Evolutionary conservation across 352 stramenopile genomes (phyloP).

Genomic region (Peronosclerospora sorghi): DNA sequence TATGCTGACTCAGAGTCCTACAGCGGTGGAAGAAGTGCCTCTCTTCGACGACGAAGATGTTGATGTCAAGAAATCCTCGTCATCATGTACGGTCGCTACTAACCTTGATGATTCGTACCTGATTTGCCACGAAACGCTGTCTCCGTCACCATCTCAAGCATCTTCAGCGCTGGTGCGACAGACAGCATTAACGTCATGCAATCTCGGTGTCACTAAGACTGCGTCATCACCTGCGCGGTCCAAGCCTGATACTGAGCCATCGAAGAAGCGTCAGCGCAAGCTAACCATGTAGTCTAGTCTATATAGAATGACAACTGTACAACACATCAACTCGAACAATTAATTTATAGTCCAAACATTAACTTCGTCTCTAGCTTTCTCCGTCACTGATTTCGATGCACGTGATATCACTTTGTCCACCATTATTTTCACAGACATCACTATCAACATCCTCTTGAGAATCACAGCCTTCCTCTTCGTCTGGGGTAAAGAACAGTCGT

Average conservation of each 20-base stretch:
- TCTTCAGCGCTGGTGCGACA: slow-evolving; percentile 7
- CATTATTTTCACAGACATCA: background rate
- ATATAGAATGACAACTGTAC: slow-evolving; percentile 17
- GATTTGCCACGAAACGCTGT: slow-evolving; percentile 24
- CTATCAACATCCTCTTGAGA: background rate
- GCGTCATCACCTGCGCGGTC: slow-evolving; percentile 16
- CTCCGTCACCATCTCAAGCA: slow-evolving; percentile 20
- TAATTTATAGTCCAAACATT: slow-evolving; percentile 22
- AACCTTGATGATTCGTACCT: slow-evolving; percentile 15
- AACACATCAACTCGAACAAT: slow-evolving; percentile 12
- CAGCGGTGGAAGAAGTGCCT: slow-evolving; percentile 17
- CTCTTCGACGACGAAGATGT: slow-evolving; percentile 7
- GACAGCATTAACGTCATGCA: slow-evolving; percentile 10
- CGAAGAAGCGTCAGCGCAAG: slow-evolving; percentile 21
- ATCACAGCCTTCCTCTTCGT: slow-evolving; percentile 6
- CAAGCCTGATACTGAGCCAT: slow-evolving; percentile 12
- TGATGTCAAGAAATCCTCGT: background rate
- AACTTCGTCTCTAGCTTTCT: background rate
- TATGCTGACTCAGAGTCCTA: slow-evolving; percentile 19
- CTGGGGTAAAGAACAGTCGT: slow-evolving; percentile 35
- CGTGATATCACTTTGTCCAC: slow-evolving; percentile 13
- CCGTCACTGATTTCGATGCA: slow-evolving; percentile 26
- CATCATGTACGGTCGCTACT: background rate
- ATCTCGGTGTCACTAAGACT: slow-evolving; percentile 16
- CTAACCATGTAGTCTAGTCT: slow-evolving; percentile 15